Conservation (phyloP, 257 asterid genomes). For the Jaltomata sinuosa region DNA sequence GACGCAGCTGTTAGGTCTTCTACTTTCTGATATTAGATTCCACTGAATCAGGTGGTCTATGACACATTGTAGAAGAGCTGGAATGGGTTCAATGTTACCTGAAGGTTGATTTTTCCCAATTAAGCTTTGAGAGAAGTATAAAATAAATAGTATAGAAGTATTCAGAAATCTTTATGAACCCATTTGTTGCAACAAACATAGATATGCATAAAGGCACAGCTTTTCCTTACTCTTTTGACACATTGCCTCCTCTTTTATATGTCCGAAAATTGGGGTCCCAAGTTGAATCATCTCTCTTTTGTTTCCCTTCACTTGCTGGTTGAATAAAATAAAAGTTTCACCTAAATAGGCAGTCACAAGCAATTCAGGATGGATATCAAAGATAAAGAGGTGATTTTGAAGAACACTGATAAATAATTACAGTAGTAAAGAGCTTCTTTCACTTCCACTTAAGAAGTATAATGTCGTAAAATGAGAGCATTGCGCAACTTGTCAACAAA, state of each 20-base stretch:
- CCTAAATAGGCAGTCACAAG: slow-evolving; percentile 32
- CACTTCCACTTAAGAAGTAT: background rate
- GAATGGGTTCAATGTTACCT: slow-evolving; percentile 88
- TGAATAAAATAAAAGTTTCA: slow-evolving; percentile 81
- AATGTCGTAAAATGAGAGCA: background rate
- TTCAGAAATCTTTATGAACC: background rate
- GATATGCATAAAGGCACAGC: background rate
- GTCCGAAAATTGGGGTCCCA: slow-evolving; percentile 85
- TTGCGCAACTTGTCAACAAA: background rate
- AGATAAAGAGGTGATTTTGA: background rate
- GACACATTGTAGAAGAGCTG: slow-evolving; percentile 61
- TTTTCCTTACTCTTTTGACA: slow-evolving; percentile 45
- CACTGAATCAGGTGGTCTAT: slow-evolving; percentile 82
- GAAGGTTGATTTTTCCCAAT: background rate
- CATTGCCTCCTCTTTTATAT: slow-evolving; percentile 45
- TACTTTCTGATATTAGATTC: slow-evolving; percentile 68
- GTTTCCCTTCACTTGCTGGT: slow-evolving; percentile 82
- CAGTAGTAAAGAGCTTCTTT: background rate
- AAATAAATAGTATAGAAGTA: background rate
- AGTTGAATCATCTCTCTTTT: slow-evolving; percentile 96
- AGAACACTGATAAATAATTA: background rate
- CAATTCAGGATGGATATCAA: background rate
- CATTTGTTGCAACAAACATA: background rate
- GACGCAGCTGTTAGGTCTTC: slow-evolving; percentile 89
- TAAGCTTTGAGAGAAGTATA: background rate